A percentile compares a stretch with the other conserved stretches of the same genome.
Conservation (phyloP, 768 basidiomycete genomes). For the Hygrocybe punicea region DNA sequence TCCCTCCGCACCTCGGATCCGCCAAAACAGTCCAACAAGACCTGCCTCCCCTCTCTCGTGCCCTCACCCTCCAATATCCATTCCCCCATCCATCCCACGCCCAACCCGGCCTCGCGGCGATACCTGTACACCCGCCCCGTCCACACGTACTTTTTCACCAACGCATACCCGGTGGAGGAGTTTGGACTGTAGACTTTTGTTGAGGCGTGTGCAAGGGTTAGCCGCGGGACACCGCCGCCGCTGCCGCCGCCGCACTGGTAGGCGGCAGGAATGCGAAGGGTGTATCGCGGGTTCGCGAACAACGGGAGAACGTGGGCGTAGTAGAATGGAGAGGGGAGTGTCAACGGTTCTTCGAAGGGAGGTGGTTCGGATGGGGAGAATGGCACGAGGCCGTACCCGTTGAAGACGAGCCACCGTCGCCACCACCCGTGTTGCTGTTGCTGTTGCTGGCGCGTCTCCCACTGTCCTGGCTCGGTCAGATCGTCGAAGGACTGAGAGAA, state of each 20-base stretch:
- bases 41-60: constrained; percentile 59
- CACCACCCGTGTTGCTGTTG: constrained; percentile 21
- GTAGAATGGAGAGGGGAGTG: constrained; percentile 73
- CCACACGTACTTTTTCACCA: constrained; percentile 66
- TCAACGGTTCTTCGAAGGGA: constrained; percentile 54
- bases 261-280: constrained; percentile 37
- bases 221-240: constrained; percentile 38
- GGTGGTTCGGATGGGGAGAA: constrained; percentile 57
- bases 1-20: constrained; percentile 30
- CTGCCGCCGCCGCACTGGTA: constrained; percentile 4
- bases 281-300: constrained; percentile 37
- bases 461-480: constrained; percentile 10
- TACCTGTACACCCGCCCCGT: constrained; percentile 44
- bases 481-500: constrained; percentile 22
- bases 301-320: constrained; percentile 61
- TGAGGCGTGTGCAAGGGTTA: constrained; percentile 46
- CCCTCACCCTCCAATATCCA: constrained; percentile 82
- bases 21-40: constrained; percentile 52
- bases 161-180: constrained; percentile 55
- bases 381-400: constrained; percentile 58
- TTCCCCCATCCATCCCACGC: constrained; percentile 68
- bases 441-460: neutral
- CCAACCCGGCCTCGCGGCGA: constrained; percentile 28
- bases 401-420: constrained; percentile 64
- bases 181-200: constrained; percentile 55